Percentiles rank a stretch among this genome's conserved stretches.
These are phyloP conservation scores for Venturia pyrina DNA, from an alignment of 2,329 filamentous ascomycete species.

Conservation along the genomic window DNA sequence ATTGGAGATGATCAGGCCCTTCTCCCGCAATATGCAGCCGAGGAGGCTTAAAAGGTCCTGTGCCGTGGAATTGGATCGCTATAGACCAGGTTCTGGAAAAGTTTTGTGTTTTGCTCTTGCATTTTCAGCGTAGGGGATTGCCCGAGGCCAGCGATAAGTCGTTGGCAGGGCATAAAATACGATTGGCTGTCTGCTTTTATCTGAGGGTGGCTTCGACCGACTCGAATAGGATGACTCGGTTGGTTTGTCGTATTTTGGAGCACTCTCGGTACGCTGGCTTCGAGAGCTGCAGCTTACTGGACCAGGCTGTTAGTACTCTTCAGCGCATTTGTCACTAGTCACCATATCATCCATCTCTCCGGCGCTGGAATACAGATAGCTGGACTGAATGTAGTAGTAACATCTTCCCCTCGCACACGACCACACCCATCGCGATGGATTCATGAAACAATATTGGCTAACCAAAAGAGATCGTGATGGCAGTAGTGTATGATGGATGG, in stretches of 20 bases:
- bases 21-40: not conserved
- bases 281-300: not conserved
- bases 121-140: conserved; percentile 1
- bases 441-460: not conserved
- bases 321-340: conserved; percentile 4
- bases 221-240: not conserved
- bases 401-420: not conserved
- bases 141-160: not conserved
- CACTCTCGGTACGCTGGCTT: not conserved
- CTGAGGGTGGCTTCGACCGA: not conserved
- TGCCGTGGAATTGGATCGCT: not conserved
- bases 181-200: not conserved
- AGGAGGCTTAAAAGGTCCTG: not conserved
- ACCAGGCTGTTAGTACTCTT: not conserved
- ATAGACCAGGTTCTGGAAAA: conserved; percentile 2
- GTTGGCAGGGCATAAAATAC: not conserved
- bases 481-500: not conserved
- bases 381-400: not conserved
- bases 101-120: not conserved
- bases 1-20: not conserved
- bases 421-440: not conserved
- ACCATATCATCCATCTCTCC: conserved; percentile 1
- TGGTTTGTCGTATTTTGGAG: not conserved
- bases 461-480: not conserved
- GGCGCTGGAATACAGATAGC: not conserved